phyloP scores from a whole-genome alignment of 768 basidiomycete species.

The Auricularia heimuer region DNA sequence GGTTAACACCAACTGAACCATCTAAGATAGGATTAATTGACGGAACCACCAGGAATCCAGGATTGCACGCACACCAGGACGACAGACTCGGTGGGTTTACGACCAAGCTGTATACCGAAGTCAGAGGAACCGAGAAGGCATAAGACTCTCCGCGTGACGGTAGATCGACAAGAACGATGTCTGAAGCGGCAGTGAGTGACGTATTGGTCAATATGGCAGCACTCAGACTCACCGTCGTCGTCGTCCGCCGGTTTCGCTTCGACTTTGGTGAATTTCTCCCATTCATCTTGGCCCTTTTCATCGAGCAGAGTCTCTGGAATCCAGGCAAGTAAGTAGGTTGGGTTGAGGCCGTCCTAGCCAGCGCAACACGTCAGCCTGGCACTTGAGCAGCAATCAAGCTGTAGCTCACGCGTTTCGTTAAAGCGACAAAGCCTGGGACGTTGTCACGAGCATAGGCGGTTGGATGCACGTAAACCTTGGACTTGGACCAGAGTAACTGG shows the following conservation, averaged over 20 bases:
- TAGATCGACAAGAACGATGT: constrained; percentile 76
- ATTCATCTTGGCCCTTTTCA: constrained; percentile 73
- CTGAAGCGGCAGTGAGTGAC: constrained; percentile 26
- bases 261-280: constrained; percentile 82
- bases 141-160: constrained; percentile 85
- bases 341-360: constrained; percentile 59
- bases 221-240: constrained; percentile 49
- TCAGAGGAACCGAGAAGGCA: constrained; percentile 89
- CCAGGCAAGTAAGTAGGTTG: constrained; percentile 82
- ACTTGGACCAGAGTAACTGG: constrained; percentile 79
- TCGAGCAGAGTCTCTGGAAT: constrained; percentile 80
- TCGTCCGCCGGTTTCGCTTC: constrained; percentile 69
- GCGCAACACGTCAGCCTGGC: constrained; percentile 8
- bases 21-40: constrained; percentile 34
- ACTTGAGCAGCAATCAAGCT: constrained; percentile 2
- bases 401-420: constrained; percentile 73
- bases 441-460: constrained; percentile 88
- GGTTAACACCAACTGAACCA: constrained; percentile 82
- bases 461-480: constrained; percentile 92
- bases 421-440: constrained; percentile 83
- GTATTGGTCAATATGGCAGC: too few species aligned
- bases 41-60: constrained; percentile 16
- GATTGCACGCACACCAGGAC: constrained; percentile 57
- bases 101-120: constrained; percentile 81
- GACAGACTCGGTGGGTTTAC: constrained; percentile 77